Conservation (phyloP, 1,284 basidiomycete genomes). For the Flammula alnicola region DNA sequence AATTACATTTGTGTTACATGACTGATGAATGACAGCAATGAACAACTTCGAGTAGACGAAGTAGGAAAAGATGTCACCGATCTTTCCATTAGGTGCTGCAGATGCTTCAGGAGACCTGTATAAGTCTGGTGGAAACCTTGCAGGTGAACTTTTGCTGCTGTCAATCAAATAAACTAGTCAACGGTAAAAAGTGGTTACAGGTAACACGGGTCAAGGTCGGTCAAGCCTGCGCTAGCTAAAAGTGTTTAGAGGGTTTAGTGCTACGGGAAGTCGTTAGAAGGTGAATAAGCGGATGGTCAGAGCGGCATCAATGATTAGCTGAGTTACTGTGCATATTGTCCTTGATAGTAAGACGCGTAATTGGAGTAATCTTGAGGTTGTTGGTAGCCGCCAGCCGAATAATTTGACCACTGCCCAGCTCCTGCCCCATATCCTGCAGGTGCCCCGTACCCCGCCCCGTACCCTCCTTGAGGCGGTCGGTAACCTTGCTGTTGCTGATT, state of each 20-base stretch:
- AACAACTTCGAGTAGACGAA: too few species aligned
- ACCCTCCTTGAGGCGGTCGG: slow-evolving; percentile 55
- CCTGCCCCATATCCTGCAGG: slow-evolving; percentile 41
- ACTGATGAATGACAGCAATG: slow-evolving; percentile 9
- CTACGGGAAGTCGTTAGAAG: slow-evolving; percentile 41
- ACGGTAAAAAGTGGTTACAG: slow-evolving; percentile 21
- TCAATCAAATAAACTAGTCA: slow-evolving; percentile 21
- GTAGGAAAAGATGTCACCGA: too few species aligned
- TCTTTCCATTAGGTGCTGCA: too few species aligned
- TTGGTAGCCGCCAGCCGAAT: slow-evolving; percentile 52
- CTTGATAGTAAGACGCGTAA: slow-evolving; percentile 83
- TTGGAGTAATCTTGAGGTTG: slow-evolving; percentile 72
- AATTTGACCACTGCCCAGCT: slow-evolving; percentile 51
- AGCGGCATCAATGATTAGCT: slow-evolving; percentile 43
- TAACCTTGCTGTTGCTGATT: slow-evolving; percentile 57
- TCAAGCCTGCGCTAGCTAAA: slow-evolving; percentile 27
- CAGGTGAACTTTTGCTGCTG: slow-evolving; percentile 18
- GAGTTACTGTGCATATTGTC: slow-evolving; percentile 75
- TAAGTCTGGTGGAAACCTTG: slow-evolving; percentile 11
- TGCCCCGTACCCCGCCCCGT: slow-evolving; percentile 38
- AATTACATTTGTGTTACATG: slow-evolving; percentile 15
- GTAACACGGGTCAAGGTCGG: slow-evolving; percentile 25
- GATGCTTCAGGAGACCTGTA: slow-evolving; percentile 15
- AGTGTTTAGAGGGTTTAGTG: slow-evolving; percentile 34
- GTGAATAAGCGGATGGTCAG: slow-evolving; percentile 35